These are phyloP conservation scores for Macrocystidia cucumis DNA, from an alignment of 1,284 basidiomycete genomes.

Conservation along the genomic window DNA sequence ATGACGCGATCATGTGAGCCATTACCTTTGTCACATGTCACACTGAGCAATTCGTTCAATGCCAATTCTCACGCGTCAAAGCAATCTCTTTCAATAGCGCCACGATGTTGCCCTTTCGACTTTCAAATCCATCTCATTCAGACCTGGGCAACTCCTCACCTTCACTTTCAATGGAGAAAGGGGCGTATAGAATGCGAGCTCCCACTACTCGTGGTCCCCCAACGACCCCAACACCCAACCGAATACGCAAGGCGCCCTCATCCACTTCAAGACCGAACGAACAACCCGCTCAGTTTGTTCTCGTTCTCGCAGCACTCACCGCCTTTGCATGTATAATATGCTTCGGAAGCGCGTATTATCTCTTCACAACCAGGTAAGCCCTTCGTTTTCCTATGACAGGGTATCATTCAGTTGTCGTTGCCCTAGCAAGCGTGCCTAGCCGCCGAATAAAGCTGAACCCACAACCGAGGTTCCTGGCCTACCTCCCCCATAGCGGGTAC, in stretches of 20 bases:
- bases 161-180: conserved; percentile 56
- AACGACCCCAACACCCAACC: conserved; percentile 10
- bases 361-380: conserved; percentile 56
- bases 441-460: conserved; percentile 7
- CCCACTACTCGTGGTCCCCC: conserved; percentile 20
- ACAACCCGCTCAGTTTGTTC: conserved; percentile 14
- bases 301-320: conserved; percentile 39
- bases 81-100: background rate
- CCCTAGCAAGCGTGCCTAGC: conserved; percentile 1
- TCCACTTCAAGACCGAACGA: conserved; percentile 7
- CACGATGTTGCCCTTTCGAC: conserved; percentile 20
- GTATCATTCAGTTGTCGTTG: no score
- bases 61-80: no score
- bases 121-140: conserved; percentile 16
- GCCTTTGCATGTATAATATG: conserved; percentile 39
- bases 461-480: conserved; percentile 41
- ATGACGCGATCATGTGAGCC: conserved; percentile 1
- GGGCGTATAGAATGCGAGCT: conserved; percentile 51
- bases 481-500: conserved; percentile 73
- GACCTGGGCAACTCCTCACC: conserved; percentile 38
- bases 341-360: conserved; percentile 55
- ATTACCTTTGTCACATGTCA: no score
- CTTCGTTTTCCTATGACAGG: no score
- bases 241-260: conserved; percentile 2
- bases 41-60: no score